Evolutionary conservation across 768 basidiomycete species (phyloP).

Genomic region (Cystofilobasidium macerans): DNA sequence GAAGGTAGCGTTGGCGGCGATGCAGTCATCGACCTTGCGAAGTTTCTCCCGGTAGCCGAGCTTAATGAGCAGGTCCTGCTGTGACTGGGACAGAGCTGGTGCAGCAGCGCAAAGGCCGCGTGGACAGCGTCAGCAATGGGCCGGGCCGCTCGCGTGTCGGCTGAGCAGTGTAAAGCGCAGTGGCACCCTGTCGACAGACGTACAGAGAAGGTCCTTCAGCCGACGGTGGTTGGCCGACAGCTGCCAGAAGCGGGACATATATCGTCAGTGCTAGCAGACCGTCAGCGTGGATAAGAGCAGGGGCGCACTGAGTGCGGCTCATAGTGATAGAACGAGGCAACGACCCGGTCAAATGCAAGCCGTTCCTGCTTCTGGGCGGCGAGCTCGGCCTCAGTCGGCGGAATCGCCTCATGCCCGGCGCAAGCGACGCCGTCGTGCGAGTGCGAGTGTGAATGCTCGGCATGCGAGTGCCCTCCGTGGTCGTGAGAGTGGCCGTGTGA

Average conservation of each 20-base stretch:
- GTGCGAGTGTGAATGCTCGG: conserved; percentile 10
- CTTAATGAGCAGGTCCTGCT: conserved; percentile 55
- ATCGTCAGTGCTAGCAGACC: background rate
- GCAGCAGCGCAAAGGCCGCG: conserved; percentile 40
- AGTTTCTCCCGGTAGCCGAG: conserved; percentile 72
- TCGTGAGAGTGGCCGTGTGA: conserved; percentile 17
- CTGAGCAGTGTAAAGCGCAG: background rate
- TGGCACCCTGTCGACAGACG: no score
- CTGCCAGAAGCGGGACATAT: background rate
- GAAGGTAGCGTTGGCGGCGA: conserved; percentile 68
- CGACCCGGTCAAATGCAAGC: conserved; percentile 2
- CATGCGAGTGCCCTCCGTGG: conserved; percentile 13
- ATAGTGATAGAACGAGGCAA: conserved; percentile 18
- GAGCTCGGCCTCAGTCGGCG: background rate
- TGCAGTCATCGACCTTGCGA: conserved; percentile 66
- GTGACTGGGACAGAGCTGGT: conserved; percentile 54
- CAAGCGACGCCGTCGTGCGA: conserved; percentile 9
- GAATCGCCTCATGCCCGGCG: background rate
- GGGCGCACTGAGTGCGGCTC: conserved; percentile 9
- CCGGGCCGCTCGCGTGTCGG: no score
- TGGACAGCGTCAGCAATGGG: background rate
- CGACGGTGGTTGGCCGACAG: conserved; percentile 22
- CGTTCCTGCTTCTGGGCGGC: conserved; percentile 5
- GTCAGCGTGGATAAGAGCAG: background rate
- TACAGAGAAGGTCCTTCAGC: conserved; percentile 24